Evolutionary conservation across 129 eudicot genomes (phyloP).

Genomic region (Helianthus tuberosus): DNA sequence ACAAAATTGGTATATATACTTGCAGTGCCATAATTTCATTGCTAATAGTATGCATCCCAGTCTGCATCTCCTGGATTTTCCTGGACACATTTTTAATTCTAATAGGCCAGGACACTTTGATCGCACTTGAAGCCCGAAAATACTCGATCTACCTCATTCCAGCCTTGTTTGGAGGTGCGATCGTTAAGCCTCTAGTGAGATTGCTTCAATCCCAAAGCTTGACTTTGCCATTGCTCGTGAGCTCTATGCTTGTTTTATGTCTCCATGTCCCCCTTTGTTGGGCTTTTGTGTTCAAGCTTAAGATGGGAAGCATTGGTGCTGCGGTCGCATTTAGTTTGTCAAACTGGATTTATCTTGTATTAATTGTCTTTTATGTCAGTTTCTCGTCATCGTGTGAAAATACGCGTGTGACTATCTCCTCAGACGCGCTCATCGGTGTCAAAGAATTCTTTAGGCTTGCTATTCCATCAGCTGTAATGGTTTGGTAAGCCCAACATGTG

Average conservation of each 20-base stretch:
- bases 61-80: slow-evolving; percentile 54
- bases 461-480: slow-evolving; percentile 71
- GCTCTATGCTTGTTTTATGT: slow-evolving; percentile 42
- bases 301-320: slow-evolving; percentile 62
- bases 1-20: slow-evolving; percentile 55
- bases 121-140: slow-evolving; percentile 61
- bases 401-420: slow-evolving; percentile 42
- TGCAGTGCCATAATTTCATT: slow-evolving; percentile 61
- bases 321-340: slow-evolving; percentile 66
- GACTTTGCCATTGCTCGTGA: slow-evolving; percentile 53
- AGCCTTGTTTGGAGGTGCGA: slow-evolving; percentile 54
- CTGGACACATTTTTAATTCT: slow-evolving; percentile 57
- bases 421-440: slow-evolving; percentile 46
- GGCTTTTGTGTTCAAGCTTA: slow-evolving; percentile 58
- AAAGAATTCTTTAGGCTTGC: slow-evolving; percentile 63
- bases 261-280: slow-evolving; percentile 70
- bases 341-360: slow-evolving; percentile 43
- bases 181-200: slow-evolving; percentile 57
- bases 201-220: slow-evolving; percentile 68
- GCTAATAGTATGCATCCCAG: slow-evolving; percentile 56
- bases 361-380: slow-evolving; percentile 44
- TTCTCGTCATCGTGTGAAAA: slow-evolving; percentile 47
- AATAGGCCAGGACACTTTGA: slow-evolving; percentile 69
- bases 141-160: slow-evolving; percentile 57
- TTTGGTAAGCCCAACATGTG: slow-evolving; percentile 44